Percentiles rank a stretch among this genome's conserved stretches.
Conservation (phyloP, 371 early-diverging fungal genomes). For the Lichtheimia ramosa region DNA sequence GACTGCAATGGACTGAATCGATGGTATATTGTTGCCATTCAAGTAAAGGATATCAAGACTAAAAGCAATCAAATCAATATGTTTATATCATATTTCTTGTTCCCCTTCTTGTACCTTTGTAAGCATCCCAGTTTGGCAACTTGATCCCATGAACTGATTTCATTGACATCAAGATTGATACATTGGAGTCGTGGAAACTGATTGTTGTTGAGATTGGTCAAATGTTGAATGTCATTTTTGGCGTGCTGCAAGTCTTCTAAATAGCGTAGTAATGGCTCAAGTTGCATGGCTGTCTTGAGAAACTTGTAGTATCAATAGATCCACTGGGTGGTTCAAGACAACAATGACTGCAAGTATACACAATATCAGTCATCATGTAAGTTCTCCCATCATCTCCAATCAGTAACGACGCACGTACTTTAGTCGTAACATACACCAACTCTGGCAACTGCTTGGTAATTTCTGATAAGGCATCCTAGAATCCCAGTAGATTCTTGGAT, state of each 20-base stretch:
- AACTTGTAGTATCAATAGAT: constrained; percentile 9
- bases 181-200: constrained; percentile 50
- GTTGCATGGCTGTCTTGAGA: constrained; percentile 25
- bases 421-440: constrained; percentile 62
- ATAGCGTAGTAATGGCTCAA: constrained; percentile 53
- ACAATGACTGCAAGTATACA: constrained; percentile 5
- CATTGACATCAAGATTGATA: constrained; percentile 71
- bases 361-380: too few relatives aligned
- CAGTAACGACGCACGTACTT: constrained; percentile 38
- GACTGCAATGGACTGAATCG: constrained; percentile 9
- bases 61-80: neutral
- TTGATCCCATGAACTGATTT: constrained; percentile 56
- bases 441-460: constrained; percentile 59
- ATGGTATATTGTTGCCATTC: constrained; percentile 44
- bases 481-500: constrained; percentile 62
- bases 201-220: constrained; percentile 21
- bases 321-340: constrained; percentile 37
- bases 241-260: constrained; percentile 70
- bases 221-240: constrained; percentile 49
- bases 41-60: constrained; percentile 49
- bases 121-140: constrained; percentile 47
- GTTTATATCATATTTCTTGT: neutral
- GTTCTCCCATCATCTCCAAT: too few relatives aligned
- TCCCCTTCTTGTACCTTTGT: constrained; percentile 38
- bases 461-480: constrained; percentile 62